Evolutionary conservation across 805 yeast genomes (phyloP).

Genomic region (Candida tallmaniae): DNA sequence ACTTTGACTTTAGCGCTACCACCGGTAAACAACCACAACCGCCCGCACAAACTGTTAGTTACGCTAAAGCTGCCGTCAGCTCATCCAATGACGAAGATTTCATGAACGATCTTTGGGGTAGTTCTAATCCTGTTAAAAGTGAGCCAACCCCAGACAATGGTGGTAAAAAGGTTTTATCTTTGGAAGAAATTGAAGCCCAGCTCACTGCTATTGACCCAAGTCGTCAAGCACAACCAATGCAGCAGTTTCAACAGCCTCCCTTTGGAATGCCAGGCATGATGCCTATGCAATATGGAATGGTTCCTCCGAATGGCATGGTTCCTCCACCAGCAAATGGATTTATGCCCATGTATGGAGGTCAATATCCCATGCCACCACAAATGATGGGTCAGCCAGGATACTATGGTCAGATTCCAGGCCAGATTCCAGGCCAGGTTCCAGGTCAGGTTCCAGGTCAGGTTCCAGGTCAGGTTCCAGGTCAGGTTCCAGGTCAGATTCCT

Average conservation of each 20-base stretch:
- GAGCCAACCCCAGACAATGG: conserved; percentile 6
- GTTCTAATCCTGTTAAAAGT: conserved; percentile 22
- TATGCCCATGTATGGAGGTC: conserved; percentile 15
- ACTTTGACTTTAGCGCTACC: conserved; percentile 56
- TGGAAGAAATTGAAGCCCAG: conserved; percentile 84
- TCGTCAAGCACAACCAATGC: conserved; percentile 18
- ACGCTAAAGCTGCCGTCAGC: conserved; percentile 36
- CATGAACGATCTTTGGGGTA: conserved; percentile 44
- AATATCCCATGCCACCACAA: conserved; percentile 11
- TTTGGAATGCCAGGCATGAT: conserved; percentile 38
- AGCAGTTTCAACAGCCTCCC: conserved; percentile 29
- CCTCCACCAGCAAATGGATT: too few species aligned
- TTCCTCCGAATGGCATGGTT: conserved; percentile 11
- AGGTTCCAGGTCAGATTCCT: conserved; percentile 8
- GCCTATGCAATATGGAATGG: conserved; percentile 17
- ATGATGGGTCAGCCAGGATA: conserved; percentile 11
- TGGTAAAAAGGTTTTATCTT: conserved; percentile 54
- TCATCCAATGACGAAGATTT: conserved; percentile 40
- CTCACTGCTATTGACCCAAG: conserved; percentile 44
- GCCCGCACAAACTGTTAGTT: conserved; percentile 27
- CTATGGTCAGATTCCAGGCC: conserved; percentile 11
- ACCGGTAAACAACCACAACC: conserved; percentile 13
- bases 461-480: conserved; percentile 8
- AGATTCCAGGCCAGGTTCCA: conserved; percentile 2
- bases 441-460: conserved; percentile 1